These are phyloP conservation scores for Eremochloa ophiuroides DNA, from an alignment of 176 grass and related monocot species.

Conservation along the genomic window DNA sequence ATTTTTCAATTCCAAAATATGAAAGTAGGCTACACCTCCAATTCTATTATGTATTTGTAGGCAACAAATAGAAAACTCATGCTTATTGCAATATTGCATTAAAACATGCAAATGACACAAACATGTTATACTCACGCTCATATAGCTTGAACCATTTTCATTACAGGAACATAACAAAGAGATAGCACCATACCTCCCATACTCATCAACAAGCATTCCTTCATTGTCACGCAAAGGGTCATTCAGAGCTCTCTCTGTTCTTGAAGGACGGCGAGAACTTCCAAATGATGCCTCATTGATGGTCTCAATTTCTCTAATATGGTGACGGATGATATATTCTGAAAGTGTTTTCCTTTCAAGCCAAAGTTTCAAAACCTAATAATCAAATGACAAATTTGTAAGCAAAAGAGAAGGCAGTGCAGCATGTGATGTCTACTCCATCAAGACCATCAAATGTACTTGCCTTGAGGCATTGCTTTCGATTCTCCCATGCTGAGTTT, in stretches of 20 bases:
- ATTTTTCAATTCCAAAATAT: background rate
- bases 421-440: conserved; percentile 25
- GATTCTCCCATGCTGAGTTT: conserved; percentile 89
- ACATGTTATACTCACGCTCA: background rate
- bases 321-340: conserved; percentile 70
- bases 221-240: conserved; percentile 92
- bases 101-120: conserved; percentile 1
- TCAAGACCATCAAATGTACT: conserved; percentile 20
- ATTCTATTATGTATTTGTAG: conserved; percentile 35
- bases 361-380: conserved; percentile 91
- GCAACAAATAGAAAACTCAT: background rate
- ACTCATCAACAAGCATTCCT: conserved; percentile 93
- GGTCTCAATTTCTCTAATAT: conserved; percentile 83
- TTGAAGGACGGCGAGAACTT: conserved; percentile 62
- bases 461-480: conserved; percentile 92
- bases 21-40: conserved; percentile 32
- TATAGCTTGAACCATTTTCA: background rate
- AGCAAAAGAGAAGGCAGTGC: conserved; percentile 10
- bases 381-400: conserved; percentile 27
- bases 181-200: conserved; percentile 61
- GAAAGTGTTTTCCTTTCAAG: conserved; percentile 91
- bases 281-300: conserved; percentile 76
- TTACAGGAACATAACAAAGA: background rate
- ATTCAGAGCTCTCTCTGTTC: conserved; percentile 83
- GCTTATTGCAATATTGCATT: background rate